Conservation (phyloP, 352 stramenopile species). For the Elongisporangium senticosum region DNA sequence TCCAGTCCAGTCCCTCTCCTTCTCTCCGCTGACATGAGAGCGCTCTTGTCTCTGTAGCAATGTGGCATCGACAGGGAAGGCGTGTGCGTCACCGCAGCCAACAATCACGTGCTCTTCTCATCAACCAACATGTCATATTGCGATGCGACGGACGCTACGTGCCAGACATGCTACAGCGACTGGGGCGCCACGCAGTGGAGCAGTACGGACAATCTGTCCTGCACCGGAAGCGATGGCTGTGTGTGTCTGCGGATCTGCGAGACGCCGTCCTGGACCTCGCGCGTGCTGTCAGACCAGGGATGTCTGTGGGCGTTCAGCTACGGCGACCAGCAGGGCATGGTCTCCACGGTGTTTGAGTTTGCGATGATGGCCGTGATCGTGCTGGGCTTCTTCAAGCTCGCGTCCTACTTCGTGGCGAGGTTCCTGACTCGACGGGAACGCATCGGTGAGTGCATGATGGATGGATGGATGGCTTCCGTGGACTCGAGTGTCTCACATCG, state of each 20-base stretch:
- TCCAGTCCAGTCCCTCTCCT: not conserved
- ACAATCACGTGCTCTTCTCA: constrained; percentile 16
- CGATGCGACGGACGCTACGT: constrained; percentile 18
- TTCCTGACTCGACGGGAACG: constrained; percentile 4
- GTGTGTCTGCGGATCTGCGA: constrained; percentile 30
- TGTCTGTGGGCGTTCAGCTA: not conserved
- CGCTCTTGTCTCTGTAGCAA: constrained; percentile 4
- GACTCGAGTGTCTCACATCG: not conserved
- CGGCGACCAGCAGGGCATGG: not conserved
- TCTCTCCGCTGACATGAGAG: too few relatives aligned
- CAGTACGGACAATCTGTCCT: constrained; percentile 3
- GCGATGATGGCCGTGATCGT: constrained; percentile 3
- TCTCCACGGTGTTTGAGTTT: constrained; percentile 3
- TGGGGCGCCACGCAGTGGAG: constrained; percentile 9
- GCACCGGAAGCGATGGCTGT: constrained; percentile 18
- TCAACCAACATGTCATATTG: constrained; percentile 37
- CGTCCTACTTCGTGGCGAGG: constrained; percentile 2
- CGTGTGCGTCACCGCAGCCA: constrained; percentile 18
- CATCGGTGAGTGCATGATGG: constrained; percentile 4
- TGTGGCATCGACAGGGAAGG: constrained; percentile 26
- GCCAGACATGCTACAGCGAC: constrained; percentile 15
- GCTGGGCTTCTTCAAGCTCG: constrained; percentile 3
- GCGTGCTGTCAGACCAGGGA: constrained; percentile 10
- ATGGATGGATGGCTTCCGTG: not conserved
- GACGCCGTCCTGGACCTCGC: constrained; percentile 20